phyloP scores from a whole-genome alignment of 2,329 filamentous ascomycete genomes.

The Scedosporium dehoogii region DNA sequence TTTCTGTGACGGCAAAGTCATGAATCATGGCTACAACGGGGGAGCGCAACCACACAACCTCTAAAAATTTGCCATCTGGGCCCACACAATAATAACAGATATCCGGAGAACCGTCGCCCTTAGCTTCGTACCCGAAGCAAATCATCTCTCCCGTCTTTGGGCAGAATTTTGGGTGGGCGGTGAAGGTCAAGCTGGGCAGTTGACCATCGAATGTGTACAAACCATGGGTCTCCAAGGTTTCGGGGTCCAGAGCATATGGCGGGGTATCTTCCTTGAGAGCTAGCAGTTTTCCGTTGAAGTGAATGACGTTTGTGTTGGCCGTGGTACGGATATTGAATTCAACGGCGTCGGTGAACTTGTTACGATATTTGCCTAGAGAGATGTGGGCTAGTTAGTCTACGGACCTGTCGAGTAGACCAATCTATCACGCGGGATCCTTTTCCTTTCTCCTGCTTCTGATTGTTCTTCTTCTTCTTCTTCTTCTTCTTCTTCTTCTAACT shows the following conservation, averaged over 20 bases:
- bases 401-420: too few species aligned
- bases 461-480: too few species aligned
- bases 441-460: too few species aligned
- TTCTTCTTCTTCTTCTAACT: too few species aligned
- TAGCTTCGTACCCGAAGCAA: conserved; percentile 30
- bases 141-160: conserved; percentile 27
- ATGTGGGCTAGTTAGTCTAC: not conserved
- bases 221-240: conserved; percentile 29
- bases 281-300: conserved; percentile 35
- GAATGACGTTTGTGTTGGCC: conserved; percentile 42
- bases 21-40: conserved; percentile 29
- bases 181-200: conserved; percentile 25
- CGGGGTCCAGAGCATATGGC: conserved; percentile 29
- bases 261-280: conserved; percentile 36
- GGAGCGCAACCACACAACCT: conserved; percentile 22
- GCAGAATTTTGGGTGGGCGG: conserved; percentile 31
- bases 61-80: conserved; percentile 17
- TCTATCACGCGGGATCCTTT: too few species aligned
- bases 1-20: conserved; percentile 28
- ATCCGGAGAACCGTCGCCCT: conserved; percentile 27
- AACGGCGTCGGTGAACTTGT: conserved; percentile 26
- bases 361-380: conserved; percentile 14
- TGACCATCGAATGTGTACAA: conserved; percentile 26
- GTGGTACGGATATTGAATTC: conserved; percentile 19
- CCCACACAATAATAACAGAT: conserved; percentile 24